phyloP scores from a whole-genome alignment of 495 filamentous ascomycete species.

The Neurospora hispaniola region DNA sequence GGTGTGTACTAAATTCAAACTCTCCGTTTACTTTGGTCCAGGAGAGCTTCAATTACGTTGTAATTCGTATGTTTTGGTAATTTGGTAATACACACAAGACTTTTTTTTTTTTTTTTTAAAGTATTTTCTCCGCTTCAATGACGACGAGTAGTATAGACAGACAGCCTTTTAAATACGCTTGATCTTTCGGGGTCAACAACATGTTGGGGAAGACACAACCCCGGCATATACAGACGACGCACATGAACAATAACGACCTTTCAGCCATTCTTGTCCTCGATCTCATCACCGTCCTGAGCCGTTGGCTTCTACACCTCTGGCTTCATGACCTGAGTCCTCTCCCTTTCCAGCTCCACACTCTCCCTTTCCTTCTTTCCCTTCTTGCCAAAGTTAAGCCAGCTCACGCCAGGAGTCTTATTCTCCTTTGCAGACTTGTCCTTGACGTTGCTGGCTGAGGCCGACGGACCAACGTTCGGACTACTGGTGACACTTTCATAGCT shows the following conservation, averaged over 20 bases:
- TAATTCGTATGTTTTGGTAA: background rate
- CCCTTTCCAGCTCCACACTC: conserved; percentile 36
- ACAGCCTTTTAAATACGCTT: background rate
- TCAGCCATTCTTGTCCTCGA: background rate
- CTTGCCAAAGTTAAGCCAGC: conserved; percentile 38
- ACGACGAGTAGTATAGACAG: background rate
- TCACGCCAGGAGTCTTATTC: conserved; percentile 22
- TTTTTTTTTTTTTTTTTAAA: background rate
- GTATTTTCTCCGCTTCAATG: background rate
- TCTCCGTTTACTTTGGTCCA: background rate
- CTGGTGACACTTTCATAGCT: conserved; percentile 36
- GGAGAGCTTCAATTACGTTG: background rate
- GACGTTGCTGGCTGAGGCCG: conserved; percentile 12
- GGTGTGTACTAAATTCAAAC: background rate
- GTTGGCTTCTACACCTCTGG: conserved; percentile 9
- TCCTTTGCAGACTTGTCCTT: conserved; percentile 16
- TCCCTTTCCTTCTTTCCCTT: conserved; percentile 41
- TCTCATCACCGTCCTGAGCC: conserved; percentile 1
- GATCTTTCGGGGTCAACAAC: background rate
- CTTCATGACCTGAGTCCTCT: conserved; percentile 15
- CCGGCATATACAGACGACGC: background rate
- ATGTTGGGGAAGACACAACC: background rate
- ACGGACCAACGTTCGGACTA: conserved; percentile 28
- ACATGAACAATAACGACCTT: background rate
- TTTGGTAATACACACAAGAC: background rate